phyloP scores from a whole-genome alignment of 495 filamentous ascomycete genomes.

The Penicillium turbatum region DNA sequence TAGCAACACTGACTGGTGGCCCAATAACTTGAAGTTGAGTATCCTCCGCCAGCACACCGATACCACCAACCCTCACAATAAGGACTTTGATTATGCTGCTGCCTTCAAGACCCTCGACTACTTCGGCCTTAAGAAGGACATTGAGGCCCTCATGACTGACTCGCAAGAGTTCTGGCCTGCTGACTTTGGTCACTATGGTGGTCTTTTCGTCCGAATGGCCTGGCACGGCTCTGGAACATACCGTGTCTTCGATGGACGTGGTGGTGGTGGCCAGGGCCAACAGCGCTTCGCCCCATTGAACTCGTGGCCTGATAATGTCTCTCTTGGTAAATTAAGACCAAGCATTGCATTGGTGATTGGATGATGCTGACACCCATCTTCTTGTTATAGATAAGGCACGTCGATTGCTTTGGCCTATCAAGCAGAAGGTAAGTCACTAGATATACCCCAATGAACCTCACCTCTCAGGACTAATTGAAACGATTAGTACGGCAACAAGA shows the following conservation, averaged over 20 bases:
- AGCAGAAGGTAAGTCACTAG: constrained; percentile 50
- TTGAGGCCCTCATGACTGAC: constrained; percentile 62
- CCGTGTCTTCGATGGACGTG: constrained; percentile 66
- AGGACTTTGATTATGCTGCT: constrained; percentile 62
- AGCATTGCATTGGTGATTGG: too few species aligned
- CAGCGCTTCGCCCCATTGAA: constrained; percentile 74
- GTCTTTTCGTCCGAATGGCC: constrained; percentile 71
- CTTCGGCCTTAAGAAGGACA: constrained; percentile 64
- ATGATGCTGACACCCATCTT: neutral
- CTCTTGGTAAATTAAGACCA: constrained; percentile 36
- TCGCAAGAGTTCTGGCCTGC: constrained; percentile 75
- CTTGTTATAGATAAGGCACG: constrained; percentile 57
- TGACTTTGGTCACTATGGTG: constrained; percentile 73
- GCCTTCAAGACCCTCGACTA: constrained; percentile 71
- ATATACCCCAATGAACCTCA: neutral
- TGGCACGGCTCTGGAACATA: constrained; percentile 76
- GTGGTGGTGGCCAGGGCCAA: constrained; percentile 65
- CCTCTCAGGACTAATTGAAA: neutral
- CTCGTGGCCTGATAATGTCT: constrained; percentile 76
- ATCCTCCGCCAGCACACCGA: constrained; percentile 66
- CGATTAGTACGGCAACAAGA: constrained; percentile 62
- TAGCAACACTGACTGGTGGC: constrained; percentile 65
- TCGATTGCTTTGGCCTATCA: constrained; percentile 72
- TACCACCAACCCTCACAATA: constrained; percentile 53
- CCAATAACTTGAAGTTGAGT: constrained; percentile 56